phyloP scores from a whole-genome alignment of 2,329 filamentous ascomycete species.

The Beauveria sp. region DNA sequence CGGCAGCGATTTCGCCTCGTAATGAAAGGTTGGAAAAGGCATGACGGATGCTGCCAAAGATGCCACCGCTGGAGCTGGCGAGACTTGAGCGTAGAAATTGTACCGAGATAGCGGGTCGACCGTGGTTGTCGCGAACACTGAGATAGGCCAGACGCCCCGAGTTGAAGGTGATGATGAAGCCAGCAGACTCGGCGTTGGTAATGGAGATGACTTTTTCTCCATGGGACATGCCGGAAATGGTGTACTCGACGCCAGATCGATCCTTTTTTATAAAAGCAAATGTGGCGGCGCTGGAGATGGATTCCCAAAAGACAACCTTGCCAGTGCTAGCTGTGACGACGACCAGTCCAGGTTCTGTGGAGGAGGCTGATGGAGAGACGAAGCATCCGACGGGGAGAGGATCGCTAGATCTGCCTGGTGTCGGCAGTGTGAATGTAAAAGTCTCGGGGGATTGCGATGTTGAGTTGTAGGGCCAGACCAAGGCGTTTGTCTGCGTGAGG shows the following conservation, averaged over 20 bases:
- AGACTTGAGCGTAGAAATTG: conserved; percentile 64
- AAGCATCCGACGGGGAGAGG: conserved; percentile 76
- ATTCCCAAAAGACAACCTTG: conserved; percentile 91
- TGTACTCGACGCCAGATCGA: conserved; percentile 69
- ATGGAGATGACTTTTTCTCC: conserved; percentile 73
- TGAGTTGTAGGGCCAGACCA: conserved; percentile 85
- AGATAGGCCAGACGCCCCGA: conserved; percentile 82
- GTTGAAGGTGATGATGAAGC: conserved; percentile 78
- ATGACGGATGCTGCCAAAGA: conserved; percentile 76
- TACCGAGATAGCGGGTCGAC: conserved; percentile 70
- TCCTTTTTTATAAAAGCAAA: conserved; percentile 77
- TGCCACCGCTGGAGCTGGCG: conserved; percentile 50
- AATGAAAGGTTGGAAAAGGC: conserved; percentile 63
- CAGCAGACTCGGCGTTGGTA: conserved; percentile 74
- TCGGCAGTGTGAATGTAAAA: conserved; percentile 72
- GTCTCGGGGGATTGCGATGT: conserved; percentile 63
- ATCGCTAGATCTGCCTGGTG: conserved; percentile 59
- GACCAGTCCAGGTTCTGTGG: conserved; percentile 77
- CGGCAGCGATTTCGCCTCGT: conserved; percentile 72
- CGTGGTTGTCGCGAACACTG: conserved; percentile 77
- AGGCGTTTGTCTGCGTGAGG: conserved; percentile 72
- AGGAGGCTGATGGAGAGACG: conserved; percentile 68
- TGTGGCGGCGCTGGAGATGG: conserved; percentile 79
- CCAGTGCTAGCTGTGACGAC: conserved; percentile 78
- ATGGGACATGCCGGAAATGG: conserved; percentile 65